Conservation (phyloP, 306 rosid genomes). For the Lathyrus oleraceus region DNA sequence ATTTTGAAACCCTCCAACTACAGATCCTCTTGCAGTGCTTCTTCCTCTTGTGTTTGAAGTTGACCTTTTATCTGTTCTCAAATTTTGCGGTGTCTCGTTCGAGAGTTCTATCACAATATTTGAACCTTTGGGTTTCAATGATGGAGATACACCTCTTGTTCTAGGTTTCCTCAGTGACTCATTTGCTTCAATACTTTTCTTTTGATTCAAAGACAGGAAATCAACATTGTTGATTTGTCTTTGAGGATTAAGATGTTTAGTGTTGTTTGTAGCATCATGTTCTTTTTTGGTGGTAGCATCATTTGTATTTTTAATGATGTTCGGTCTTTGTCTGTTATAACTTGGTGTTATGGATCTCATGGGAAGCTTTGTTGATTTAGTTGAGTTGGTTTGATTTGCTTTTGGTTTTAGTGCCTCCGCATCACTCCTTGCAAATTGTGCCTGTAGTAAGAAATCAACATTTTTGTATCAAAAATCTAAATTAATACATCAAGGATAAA, state of each 20-base stretch:
- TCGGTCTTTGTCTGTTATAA: constrained; percentile 40
- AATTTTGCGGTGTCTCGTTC: constrained; percentile 56
- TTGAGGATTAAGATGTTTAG: constrained; percentile 24
- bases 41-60: constrained; percentile 57
- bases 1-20: constrained; percentile 25
- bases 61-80: constrained; percentile 54
- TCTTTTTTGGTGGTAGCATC: constrained; percentile 24
- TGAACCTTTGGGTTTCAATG: constrained; percentile 46
- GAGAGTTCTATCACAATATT: constrained; percentile 44
- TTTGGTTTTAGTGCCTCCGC: constrained; percentile 41
- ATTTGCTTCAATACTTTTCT: constrained; percentile 40
- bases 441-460: constrained; percentile 9
- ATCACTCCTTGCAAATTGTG: constrained; percentile 53
- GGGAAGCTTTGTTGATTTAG: constrained; percentile 40
- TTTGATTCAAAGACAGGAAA: constrained; percentile 35
- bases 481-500: too few species aligned
- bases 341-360: constrained; percentile 52
- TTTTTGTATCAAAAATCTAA: too few species aligned
- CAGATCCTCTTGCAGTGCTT: constrained; percentile 33
- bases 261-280: constrained; percentile 1
- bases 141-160: constrained; percentile 55
- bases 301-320: constrained; percentile 32
- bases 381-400: constrained; percentile 32
- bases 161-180: constrained; percentile 39
- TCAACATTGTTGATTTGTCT: constrained; percentile 39